These are phyloP conservation scores for Myochromella boudieri DNA, from an alignment of 768 basidiomycete genomes.

Conservation along the genomic window DNA sequence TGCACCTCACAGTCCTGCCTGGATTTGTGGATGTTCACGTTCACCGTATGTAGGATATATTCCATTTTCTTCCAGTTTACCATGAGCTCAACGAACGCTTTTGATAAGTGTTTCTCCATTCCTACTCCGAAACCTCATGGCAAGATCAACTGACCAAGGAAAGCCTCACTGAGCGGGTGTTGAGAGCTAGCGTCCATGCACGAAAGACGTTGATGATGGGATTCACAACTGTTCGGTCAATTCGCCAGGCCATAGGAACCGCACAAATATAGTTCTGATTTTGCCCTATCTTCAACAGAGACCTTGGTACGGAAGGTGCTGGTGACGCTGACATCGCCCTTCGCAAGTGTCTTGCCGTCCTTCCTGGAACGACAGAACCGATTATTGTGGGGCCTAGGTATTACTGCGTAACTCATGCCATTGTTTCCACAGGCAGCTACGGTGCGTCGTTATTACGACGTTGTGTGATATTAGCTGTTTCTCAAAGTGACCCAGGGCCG, in stretches of 20 bases:
- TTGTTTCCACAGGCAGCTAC: slow-evolving; percentile 61
- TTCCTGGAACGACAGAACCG: slow-evolving; percentile 25
- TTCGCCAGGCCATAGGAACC: too few relatives aligned
- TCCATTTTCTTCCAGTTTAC: too few relatives aligned
- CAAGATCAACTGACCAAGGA: slow-evolving; percentile 61
- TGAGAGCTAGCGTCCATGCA: slow-evolving; percentile 63
- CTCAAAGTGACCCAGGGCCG: slow-evolving; percentile 40
- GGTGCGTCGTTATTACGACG: slow-evolving; percentile 30
- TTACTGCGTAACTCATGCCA: slow-evolving; percentile 58
- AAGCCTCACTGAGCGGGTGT: slow-evolving; percentile 53
- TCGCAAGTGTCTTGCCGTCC: slow-evolving; percentile 45
- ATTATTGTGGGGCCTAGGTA: slow-evolving; percentile 63
- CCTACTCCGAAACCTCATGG: slow-evolving; percentile 62
- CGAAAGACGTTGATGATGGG: slow-evolving; percentile 57
- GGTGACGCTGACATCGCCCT: slow-evolving; percentile 60
- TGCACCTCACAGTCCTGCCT: slow-evolving; percentile 48
- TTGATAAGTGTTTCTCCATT: slow-evolving; percentile 54
- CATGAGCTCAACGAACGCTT: too few relatives aligned
- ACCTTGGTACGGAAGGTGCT: slow-evolving; percentile 70
- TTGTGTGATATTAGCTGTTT: neutral
- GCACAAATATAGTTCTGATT: too few relatives aligned
- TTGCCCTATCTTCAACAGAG: slow-evolving; percentile 31
- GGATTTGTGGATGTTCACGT: slow-evolving; percentile 61
- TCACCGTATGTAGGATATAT: slow-evolving; percentile 49
- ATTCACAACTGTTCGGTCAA: slow-evolving; percentile 61